phyloP scores from a whole-genome alignment of 352 stramenopile species.

The Pythium coloratum region DNA sequence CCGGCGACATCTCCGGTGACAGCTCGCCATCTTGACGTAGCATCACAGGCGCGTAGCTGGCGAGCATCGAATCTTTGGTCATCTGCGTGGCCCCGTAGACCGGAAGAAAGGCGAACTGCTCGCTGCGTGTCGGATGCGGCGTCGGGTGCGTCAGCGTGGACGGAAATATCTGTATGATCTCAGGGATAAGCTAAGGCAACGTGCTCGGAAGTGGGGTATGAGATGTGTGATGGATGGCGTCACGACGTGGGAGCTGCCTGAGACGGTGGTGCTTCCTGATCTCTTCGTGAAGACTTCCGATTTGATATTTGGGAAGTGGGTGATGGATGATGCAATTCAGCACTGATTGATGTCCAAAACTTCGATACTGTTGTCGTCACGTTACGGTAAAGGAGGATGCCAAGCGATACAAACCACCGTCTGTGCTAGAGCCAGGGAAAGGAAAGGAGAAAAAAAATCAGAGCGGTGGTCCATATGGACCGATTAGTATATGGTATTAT shows the following conservation, averaged over 20 bases:
- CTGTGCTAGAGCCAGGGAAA: not conserved
- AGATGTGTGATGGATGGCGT: not conserved
- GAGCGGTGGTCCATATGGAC: not conserved
- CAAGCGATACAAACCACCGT: not conserved
- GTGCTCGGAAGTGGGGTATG: not conserved
- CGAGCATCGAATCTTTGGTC: not conserved
- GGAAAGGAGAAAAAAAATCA: not conserved
- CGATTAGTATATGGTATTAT: not conserved
- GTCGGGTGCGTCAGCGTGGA: not conserved
- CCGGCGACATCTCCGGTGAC: slow-evolving; percentile 17
- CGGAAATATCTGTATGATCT: not conserved
- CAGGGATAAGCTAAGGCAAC: not conserved
- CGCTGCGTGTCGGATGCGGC: not conserved
- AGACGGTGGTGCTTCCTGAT: not conserved
- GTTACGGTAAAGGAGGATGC: not conserved
- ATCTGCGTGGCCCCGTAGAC: not conserved
- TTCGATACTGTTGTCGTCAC: not conserved
- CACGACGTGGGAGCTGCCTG: not conserved
- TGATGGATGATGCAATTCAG: not conserved
- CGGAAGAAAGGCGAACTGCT: not conserved
- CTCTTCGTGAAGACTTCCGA: not conserved
- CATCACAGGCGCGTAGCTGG: slow-evolving; percentile 26
- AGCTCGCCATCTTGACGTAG: slow-evolving; percentile 1
- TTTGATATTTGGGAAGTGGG: not conserved
- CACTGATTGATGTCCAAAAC: not conserved